Evolutionary conservation across 768 basidiomycete species (phyloP).

Genomic region (Pleurotus tuoliensis): DNA sequence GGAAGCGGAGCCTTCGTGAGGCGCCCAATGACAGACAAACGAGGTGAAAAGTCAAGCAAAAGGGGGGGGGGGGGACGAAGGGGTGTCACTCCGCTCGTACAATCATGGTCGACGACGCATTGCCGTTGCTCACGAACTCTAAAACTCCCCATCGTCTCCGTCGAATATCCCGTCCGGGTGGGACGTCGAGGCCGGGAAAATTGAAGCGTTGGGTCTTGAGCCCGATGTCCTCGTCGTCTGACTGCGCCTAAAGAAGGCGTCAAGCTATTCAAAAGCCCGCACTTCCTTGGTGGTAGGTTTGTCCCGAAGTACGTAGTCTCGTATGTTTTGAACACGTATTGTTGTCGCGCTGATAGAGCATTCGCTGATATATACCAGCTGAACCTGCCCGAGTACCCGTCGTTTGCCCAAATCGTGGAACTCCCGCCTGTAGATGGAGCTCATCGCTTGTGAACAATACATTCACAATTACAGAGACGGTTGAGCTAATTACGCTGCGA

Average conservation of each 20-base stretch:
- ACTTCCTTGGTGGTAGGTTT: slow-evolving; percentile 94
- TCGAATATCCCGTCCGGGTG: slow-evolving; percentile 98
- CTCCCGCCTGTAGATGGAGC: slow-evolving; percentile 28
- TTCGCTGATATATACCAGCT: slow-evolving; percentile 73
- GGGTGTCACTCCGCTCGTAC: too few species aligned
- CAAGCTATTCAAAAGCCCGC: slow-evolving; percentile 67
- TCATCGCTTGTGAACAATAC: neutral
- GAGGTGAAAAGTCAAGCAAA: too few species aligned
- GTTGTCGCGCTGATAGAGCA: slow-evolving; percentile 34
- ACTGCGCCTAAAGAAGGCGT: slow-evolving; percentile 95
- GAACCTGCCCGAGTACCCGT: slow-evolving; percentile 80
- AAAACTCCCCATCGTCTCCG: slow-evolving; percentile 80
- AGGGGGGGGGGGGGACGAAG: too few species aligned
- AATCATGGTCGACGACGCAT: slow-evolving; percentile 51
- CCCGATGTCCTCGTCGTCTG: slow-evolving; percentile 81
- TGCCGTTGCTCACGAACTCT: slow-evolving; percentile 61
- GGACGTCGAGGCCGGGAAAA: slow-evolving; percentile 83
- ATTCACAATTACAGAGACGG: neutral
- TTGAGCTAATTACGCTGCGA: neutral
- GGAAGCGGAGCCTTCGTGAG: too few species aligned
- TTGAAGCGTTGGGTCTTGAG: slow-evolving; percentile 50
- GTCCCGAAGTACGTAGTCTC: slow-evolving; percentile 66
- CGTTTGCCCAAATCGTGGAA: slow-evolving; percentile 82
- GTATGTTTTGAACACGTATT: too few species aligned
- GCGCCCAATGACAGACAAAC: too few species aligned